A percentile compares a stretch with the other conserved stretches of the same genome.
phyloP scores from a whole-genome alignment of 352 stramenopile genomes.

The Pythium apleroticum region DNA sequence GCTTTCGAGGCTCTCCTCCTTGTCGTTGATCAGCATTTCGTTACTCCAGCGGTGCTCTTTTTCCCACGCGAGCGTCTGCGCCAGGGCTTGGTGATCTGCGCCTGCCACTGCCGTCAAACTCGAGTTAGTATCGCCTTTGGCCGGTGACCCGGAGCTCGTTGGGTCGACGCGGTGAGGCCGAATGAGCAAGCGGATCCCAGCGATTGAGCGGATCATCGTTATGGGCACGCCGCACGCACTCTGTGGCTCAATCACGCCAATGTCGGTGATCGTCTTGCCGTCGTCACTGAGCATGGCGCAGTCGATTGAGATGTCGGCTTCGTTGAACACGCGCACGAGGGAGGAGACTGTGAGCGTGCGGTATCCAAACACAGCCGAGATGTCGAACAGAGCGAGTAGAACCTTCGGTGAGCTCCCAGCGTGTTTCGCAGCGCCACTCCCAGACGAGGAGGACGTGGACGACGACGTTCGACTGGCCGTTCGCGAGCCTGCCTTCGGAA shows the following conservation, averaged over 20 bases:
- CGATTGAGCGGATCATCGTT: slow-evolving; percentile 52
- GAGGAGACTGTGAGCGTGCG: slow-evolving; percentile 82
- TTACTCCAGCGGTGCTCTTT: slow-evolving; percentile 82
- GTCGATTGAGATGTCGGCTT: slow-evolving; percentile 55
- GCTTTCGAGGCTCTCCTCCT: slow-evolving; percentile 55
- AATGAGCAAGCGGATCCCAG: slow-evolving; percentile 60
- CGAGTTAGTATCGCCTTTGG: background rate
- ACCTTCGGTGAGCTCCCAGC: slow-evolving; percentile 16
- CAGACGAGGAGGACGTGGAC: background rate
- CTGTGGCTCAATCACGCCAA: slow-evolving; percentile 66
- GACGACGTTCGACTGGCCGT: slow-evolving; percentile 19
- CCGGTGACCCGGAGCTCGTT: background rate
- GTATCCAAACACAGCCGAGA: slow-evolving; percentile 65
- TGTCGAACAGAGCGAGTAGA: slow-evolving; percentile 72
- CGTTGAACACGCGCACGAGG: slow-evolving; percentile 76
- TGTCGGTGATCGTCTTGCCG: slow-evolving; percentile 52
- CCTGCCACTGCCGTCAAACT: background rate
- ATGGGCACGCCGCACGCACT: slow-evolving; percentile 67
- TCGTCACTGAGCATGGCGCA: slow-evolving; percentile 60
- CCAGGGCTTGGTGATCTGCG: background rate
- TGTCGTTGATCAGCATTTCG: slow-evolving; percentile 72
- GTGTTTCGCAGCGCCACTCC: background rate
- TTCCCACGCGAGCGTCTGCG: slow-evolving; percentile 14
- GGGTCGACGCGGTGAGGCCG: slow-evolving; percentile 41
- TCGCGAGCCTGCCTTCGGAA: slow-evolving; percentile 30